Base-by-base conservation (phyloP, 2,329 filamentous ascomycete species). In the Botrytis aclada region DNA sequence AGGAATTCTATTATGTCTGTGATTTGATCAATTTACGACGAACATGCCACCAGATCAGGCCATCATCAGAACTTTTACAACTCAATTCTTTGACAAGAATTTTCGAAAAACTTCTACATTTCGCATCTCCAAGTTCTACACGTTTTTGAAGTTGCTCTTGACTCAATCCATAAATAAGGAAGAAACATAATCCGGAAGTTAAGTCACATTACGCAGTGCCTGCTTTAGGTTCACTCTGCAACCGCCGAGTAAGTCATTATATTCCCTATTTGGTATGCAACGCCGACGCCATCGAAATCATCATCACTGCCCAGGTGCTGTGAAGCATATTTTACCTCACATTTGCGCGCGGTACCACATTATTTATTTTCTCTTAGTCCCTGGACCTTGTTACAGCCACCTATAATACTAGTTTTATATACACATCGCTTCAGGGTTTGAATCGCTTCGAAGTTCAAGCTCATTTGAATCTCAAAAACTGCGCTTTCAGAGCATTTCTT, bases 401-500 rank as follows among this genome's bases (percentile, higher is more conserved):
- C 73, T 78, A 77, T 78, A 77, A 75, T 65, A 76, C 56, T 74
- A 70, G 51, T 71, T 72, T 73, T 65, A 72, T 78, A 78, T 78
- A 76, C 73, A 74, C 73, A 74, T 75, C 67, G 61, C 74, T 76
- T 74, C 71, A 62, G 43, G 32, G 32, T 47, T 37, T 34, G 18
- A 9, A 43, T 63, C n/a, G 45, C 45, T 54, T 54, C 25, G 47
- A 54, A 54, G 25, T 16, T 54, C 34, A 43, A 18, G 29, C 39
- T 67, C 61, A 72, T 18, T 60, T 32, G 39, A 71, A 60, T 63
- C 29, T 41, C 0, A 32, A 39, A 56, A 18, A 25, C n/a, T 25
- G 45, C 39, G 51, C 62, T 69, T 69, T 43, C 39, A 41, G 32
- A 39, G 39, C 37, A 25, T 45, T 45, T 58, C 51, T 47, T 18